Evolutionary conservation across 352 stramenopile species (phyloP).

Genomic region (Globisporangium nunn): DNA sequence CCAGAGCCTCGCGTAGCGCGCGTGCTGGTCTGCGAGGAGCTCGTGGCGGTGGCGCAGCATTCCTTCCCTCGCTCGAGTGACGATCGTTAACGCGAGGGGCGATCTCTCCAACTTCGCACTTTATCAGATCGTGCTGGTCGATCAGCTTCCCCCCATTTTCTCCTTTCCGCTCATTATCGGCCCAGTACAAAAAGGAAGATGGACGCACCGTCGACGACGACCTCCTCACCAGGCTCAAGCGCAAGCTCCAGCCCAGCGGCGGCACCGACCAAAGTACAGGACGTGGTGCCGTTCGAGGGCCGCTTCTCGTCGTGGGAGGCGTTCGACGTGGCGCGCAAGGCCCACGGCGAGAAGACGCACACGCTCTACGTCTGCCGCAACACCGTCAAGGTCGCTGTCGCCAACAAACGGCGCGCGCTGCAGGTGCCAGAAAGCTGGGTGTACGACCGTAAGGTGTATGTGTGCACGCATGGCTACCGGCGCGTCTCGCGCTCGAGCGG

Average conservation of each 20-base stretch:
- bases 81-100: not conserved
- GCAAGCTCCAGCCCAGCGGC: slow-evolving; percentile 1
- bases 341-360: slow-evolving; percentile 70
- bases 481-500: slow-evolving; percentile 56
- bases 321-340: slow-evolving; percentile 55
- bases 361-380: slow-evolving; percentile 80
- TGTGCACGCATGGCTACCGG: slow-evolving; percentile 71
- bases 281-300: slow-evolving; percentile 63
- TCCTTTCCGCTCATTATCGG: not conserved
- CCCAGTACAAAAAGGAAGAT: not conserved
- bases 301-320: slow-evolving; percentile 73
- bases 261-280: slow-evolving; percentile 23
- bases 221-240: not conserved
- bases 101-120: not conserved
- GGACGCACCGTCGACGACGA: not conserved
- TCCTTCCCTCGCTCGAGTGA: not conserved
- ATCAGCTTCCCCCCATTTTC: not conserved
- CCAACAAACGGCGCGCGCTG: slow-evolving; percentile 64
- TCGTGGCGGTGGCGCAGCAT: not conserved
- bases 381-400: slow-evolving; percentile 63
- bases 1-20: slow-evolving; percentile 11
- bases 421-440: slow-evolving; percentile 58
- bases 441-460: slow-evolving; percentile 73
- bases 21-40: slow-evolving; percentile 11
- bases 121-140: not conserved